Conservation (phyloP, 2,329 filamentous ascomycete genomes). For the Ophiostoma himal-ulmi region DNA sequence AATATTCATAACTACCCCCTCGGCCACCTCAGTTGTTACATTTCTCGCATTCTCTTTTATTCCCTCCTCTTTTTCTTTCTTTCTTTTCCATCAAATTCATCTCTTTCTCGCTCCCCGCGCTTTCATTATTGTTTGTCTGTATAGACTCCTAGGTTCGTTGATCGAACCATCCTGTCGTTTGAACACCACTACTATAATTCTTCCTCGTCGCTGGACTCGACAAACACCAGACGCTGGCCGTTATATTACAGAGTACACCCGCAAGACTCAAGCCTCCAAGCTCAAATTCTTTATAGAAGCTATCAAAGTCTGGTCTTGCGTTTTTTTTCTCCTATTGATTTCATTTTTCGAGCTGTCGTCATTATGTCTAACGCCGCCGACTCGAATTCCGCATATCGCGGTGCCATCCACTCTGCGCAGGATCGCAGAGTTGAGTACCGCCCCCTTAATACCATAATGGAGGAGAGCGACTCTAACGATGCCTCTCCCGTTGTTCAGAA, state of each 20-base stretch:
- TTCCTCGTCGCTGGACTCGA: constrained; percentile 26
- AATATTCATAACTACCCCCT: constrained; percentile 18
- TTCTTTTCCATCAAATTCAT: constrained; percentile 22
- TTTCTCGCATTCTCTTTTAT: constrained; percentile 16
- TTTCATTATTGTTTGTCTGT: constrained; percentile 32
- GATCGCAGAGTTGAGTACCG: constrained; percentile 47
- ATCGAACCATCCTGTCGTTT: constrained; percentile 42
- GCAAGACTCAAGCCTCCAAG: constrained; percentile 7
- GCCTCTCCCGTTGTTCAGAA: constrained; percentile 17
- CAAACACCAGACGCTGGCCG: constrained; percentile 32
- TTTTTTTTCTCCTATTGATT: constrained; percentile 20
- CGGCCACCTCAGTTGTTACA: constrained; percentile 13
- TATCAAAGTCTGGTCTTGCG: constrained; percentile 14
- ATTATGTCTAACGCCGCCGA: constrained; percentile 46
- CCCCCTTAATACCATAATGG: constrained; percentile 60
- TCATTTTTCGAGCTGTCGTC: constrained; percentile 10
- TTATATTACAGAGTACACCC: constrained; percentile 25
- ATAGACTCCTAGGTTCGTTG: constrained; percentile 38
- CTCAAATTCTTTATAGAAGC: background rate
- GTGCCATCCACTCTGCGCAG: constrained; percentile 48
- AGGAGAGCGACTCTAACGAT: constrained; percentile 35
- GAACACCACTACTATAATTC: constrained; percentile 11
- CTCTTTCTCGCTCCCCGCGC: constrained; percentile 15
- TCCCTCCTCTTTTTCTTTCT: constrained; percentile 19
- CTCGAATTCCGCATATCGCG: constrained; percentile 39